Base-by-base conservation (phyloP, 352 stramenopile genomes). In the Phytophthora citricola region DNA sequence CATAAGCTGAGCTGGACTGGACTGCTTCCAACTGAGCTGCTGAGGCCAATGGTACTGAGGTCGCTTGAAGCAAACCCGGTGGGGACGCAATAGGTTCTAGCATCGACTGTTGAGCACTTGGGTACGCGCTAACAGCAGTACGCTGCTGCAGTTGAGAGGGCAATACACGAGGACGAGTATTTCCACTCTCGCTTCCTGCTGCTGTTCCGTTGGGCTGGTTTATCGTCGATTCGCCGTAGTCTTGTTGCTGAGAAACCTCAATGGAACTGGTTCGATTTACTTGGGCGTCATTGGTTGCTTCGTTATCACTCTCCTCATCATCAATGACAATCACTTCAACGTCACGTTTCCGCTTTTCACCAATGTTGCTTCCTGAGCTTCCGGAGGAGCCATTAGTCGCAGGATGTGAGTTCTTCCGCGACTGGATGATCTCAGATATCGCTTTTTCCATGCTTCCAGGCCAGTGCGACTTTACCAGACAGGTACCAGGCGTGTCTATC, bases 311-410 rank as follows among this genome's bases (percentile, higher is more conserved):
- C 24, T 64, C 39, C 2, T 78, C 73, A 4, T 80, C 75, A 45
- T 90, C 79, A 39, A 93, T 79, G 29, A 75, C 71, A 27, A 93
- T 91, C 27, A 90, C 68, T 55, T 93, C 84, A 26, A 75, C 41
- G n/a, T 76, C 55, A 14, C 81, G 75, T 49, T 90, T 90, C 8
- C 81, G 78, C 49, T 90, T 90, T 26, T 54, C 66, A 22, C 66
- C 44, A 3, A 56, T 47, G 12, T 4, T 58, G 22, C 47, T 29
- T 27, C 29, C 38, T 40, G 22, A 45, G n/a, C 6, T 63, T 3
- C 27, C 31, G 10, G 31, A 36, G 31, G 31, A 36, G 31, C 14
- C 50, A 36, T 57, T 43, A 29, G 26, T 32, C 22, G 8, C 20
- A 49, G 17, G n/a, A 49, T n/a, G n/a, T 10, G 38, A 46, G 11